Conservation (phyloP, 441 rosid genomes). For the Monsonia emarginata region DNA sequence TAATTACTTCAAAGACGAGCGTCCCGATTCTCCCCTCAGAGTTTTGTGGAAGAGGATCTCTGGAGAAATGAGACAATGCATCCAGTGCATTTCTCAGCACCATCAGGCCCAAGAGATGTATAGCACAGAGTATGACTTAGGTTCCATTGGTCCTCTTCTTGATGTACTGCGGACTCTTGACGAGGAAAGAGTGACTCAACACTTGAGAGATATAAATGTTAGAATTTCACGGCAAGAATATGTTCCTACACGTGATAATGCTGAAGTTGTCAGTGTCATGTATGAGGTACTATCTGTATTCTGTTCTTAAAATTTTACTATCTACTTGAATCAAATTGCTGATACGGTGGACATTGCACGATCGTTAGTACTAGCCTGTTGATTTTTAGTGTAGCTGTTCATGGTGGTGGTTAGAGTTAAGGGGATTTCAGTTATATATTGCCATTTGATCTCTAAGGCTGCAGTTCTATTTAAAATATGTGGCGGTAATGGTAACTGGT, state of each 20-base stretch:
- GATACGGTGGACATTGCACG: background rate
- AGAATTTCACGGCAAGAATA: constrained; percentile 44
- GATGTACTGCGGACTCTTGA: constrained; percentile 62
- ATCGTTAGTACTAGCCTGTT: background rate
- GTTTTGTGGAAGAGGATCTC: constrained; percentile 76
- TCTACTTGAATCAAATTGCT: background rate
- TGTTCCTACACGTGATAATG: constrained; percentile 61
- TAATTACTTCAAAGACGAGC: constrained; percentile 66
- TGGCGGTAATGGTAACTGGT: no score
- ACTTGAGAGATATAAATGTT: constrained; percentile 60
- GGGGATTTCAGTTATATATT: background rate
- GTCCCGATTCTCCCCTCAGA: constrained; percentile 67
- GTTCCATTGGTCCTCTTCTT: constrained; percentile 74
- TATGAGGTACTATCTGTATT: constrained; percentile 57
- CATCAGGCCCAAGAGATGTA: constrained; percentile 85
- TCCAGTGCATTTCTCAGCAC: constrained; percentile 83
- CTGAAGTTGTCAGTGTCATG: constrained; percentile 74
- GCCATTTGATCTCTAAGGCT: background rate
- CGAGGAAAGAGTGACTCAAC: constrained; percentile 73
- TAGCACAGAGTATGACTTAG: constrained; percentile 54
- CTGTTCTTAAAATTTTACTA: background rate
- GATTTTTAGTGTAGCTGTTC: background rate
- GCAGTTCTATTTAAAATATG: no score
- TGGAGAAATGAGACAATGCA: constrained; percentile 57
- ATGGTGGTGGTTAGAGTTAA: background rate